Percentiles rank a stretch among this genome's conserved stretches.
phyloP scores from a whole-genome alignment of 768 basidiomycete species.

The Inosperma sp. region DNA sequence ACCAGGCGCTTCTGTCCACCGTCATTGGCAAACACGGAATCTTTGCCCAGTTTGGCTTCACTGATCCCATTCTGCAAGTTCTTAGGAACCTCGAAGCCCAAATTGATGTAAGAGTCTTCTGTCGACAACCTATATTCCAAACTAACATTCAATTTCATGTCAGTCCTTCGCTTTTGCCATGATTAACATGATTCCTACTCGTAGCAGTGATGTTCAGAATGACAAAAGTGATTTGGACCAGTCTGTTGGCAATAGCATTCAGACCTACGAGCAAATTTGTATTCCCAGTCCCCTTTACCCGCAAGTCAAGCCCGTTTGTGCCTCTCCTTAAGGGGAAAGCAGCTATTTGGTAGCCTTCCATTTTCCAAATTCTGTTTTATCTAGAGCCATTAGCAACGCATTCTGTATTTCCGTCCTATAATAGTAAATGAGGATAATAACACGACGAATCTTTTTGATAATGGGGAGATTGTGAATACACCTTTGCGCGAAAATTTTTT shows the following conservation, averaged over 20 bases:
- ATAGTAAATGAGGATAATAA: no score
- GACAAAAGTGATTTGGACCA: background rate
- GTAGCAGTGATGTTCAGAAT: background rate
- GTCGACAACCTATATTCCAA: background rate
- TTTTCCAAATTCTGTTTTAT: no score
- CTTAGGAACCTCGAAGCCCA: constrained; percentile 9
- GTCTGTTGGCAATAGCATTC: background rate
- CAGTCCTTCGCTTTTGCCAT: background rate
- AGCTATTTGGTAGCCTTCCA: no score
- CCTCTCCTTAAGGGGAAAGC: no score
- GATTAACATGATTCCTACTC: constrained; percentile 3
- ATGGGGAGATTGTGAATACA: no score
- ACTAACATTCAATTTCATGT: background rate
- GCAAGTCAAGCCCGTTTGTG: background rate
- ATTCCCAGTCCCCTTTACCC: background rate
- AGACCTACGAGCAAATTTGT: background rate
- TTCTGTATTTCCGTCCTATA: no score
- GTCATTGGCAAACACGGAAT: constrained; percentile 15
- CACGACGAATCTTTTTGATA: no score
- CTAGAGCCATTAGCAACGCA: no score
- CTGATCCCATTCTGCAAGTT: constrained; percentile 4
- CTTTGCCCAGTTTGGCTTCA: constrained; percentile 12
- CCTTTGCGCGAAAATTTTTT: no score
- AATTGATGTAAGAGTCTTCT: background rate
- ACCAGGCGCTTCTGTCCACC: constrained; percentile 11